Conservation (phyloP, 2,329 filamentous ascomycete species). For the Hymenoscyphus albidus region DNA sequence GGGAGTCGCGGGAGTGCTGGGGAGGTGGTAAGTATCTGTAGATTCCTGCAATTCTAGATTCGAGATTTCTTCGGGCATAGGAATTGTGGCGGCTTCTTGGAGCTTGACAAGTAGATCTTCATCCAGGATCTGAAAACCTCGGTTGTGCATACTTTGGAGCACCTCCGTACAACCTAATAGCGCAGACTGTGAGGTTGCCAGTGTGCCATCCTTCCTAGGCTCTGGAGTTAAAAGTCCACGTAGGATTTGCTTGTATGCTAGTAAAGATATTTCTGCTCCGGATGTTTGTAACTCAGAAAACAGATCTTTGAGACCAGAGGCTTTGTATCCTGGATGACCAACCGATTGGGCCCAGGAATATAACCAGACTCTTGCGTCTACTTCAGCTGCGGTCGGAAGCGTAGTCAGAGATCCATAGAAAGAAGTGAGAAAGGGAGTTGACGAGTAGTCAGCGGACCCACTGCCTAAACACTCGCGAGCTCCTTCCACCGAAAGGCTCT, state of each 20-base stretch:
- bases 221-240: slow-evolving; percentile 35
- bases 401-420: slow-evolving; percentile 37
- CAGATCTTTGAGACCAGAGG: slow-evolving; percentile 32
- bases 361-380: slow-evolving; percentile 37
- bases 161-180: slow-evolving; percentile 38
- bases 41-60: slow-evolving; percentile 32
- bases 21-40: slow-evolving; percentile 25
- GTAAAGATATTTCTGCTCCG: slow-evolving; percentile 36
- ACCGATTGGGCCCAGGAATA: slow-evolving; percentile 37
- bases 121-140: slow-evolving; percentile 39
- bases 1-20: slow-evolving; percentile 18
- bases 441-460: slow-evolving; percentile 36
- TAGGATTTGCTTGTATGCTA: slow-evolving; percentile 37
- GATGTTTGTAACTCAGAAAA: slow-evolving; percentile 37
- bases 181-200: slow-evolving; percentile 8
- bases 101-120: slow-evolving; percentile 31
- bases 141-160: slow-evolving; percentile 40
- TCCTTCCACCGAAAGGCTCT: slow-evolving; percentile 33
- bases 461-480: slow-evolving; percentile 37
- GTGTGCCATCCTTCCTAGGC: slow-evolving; percentile 27
- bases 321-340: slow-evolving; percentile 39
- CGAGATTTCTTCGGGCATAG: background rate
- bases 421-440: slow-evolving; percentile 41
- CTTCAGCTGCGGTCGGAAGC: slow-evolving; percentile 32
- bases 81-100: slow-evolving; percentile 23